These are phyloP conservation scores for Triangularia verruculosa DNA, from an alignment of 2,329 filamentous ascomycete species.

Conservation along the genomic window DNA sequence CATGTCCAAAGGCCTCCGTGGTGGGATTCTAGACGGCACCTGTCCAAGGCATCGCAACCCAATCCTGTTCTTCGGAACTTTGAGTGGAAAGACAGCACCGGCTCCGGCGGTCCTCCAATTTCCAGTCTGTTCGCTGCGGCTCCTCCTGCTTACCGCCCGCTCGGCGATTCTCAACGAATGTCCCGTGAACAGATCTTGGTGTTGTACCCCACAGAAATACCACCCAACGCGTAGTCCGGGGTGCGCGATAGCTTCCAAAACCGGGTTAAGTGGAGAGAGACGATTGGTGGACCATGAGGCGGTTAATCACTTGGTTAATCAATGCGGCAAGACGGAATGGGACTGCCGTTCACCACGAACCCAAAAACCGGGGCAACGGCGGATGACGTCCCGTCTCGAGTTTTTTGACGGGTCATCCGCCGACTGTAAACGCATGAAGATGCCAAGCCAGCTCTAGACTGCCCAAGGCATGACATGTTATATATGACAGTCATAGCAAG, in stretches of 20 bases:
- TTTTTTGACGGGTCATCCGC: neutral
- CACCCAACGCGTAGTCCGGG: conserved; percentile 18
- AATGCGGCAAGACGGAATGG: conserved; percentile 23
- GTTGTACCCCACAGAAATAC: conserved; percentile 18
- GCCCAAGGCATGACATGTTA: neutral
- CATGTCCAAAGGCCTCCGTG: neutral
- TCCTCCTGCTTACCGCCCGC: conserved; percentile 5
- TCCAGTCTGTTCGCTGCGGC: conserved; percentile 9
- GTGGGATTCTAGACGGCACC: neutral
- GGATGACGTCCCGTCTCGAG: conserved; percentile 20
- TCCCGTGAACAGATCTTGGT: conserved; percentile 19
- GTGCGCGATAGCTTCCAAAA: conserved; percentile 19
- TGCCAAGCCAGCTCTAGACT: neutral
- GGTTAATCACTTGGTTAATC: conserved; percentile 25
- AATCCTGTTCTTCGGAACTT: neutral
- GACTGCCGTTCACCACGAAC: conserved; percentile 17
- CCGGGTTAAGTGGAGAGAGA: conserved; percentile 8
- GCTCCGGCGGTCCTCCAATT: conserved; percentile 16
- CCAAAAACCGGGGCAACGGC: conserved; percentile 23
- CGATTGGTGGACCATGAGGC: conserved; percentile 20
- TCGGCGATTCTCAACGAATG: conserved; percentile 9
- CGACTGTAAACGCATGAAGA: neutral
- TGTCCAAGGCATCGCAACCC: conserved; percentile 6
- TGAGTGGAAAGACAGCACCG: neutral
- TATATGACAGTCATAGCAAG: too few relatives aligned